phyloP scores from a whole-genome alignment of 345 rosid genomes.

The Hibiscus syriacus region DNA sequence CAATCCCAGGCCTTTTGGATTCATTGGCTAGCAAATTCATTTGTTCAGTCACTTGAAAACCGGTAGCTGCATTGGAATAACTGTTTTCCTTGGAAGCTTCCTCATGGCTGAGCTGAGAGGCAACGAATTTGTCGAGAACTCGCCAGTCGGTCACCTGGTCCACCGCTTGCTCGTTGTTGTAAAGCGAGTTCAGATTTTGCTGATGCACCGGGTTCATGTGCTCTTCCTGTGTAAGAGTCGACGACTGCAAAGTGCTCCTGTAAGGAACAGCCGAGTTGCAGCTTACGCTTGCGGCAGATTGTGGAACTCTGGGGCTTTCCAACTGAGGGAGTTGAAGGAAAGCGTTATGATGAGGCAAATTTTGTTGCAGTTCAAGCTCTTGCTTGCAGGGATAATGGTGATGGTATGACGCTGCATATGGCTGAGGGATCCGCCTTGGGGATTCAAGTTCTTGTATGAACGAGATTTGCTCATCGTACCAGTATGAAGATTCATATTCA shows the following conservation, averaged over 20 bases:
- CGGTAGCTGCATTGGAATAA: constrained; percentile 22
- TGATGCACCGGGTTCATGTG: constrained; percentile 43
- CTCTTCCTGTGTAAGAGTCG: constrained; percentile 51
- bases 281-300: constrained; percentile 35
- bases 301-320: constrained; percentile 66
- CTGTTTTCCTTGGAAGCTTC: constrained; percentile 37
- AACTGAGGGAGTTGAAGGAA: constrained; percentile 77
- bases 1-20: constrained; percentile 39
- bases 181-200: constrained; percentile 43
- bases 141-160: constrained; percentile 95
- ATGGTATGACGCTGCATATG: constrained; percentile 30
- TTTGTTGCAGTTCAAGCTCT: constrained; percentile 62
- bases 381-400: constrained; percentile 69
- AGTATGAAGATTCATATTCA: constrained; percentile 59
- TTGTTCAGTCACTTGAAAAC: constrained; percentile 37
- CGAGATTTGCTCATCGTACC: constrained; percentile 83
- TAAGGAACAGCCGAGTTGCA: constrained; percentile 35
- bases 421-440: constrained; percentile 46
- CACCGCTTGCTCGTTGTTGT: constrained; percentile 43
- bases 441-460: constrained; percentile 65
- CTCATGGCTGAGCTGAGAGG: constrained; percentile 90
- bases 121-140: constrained; percentile 89
- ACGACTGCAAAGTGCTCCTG: not conserved
- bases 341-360: constrained; percentile 34
- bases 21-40: constrained; percentile 30